Evolutionary conservation across 306 rosid genomes (phyloP), one percentile per base, ranked within the genome.

Genomic region (Mimosa bimucronata): DNA sequence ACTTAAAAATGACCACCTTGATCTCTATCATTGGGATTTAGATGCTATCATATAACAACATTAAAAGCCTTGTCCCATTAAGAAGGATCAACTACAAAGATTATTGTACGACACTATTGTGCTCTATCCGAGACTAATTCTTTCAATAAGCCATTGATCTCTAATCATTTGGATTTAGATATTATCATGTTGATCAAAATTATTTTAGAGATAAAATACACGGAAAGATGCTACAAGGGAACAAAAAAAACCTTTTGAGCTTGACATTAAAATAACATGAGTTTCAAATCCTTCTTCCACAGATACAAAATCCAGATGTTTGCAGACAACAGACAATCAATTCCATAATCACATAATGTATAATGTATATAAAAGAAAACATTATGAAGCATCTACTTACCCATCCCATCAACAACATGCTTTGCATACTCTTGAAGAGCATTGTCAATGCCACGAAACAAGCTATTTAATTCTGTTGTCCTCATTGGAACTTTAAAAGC

Each of bases 401-500:
- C 94, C 84, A 93, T 82, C 80, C 89, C 88, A 74, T 87, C 89
- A 84, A 88, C 90, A 78, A 88, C 93, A 61, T 69, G 86, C 76
- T 89, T 93, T 34, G 92, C 91, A 86, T 90, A 95, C 44, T 86
- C 92, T 82, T 95, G 99, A 88, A 93, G 94, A 44, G 94, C 98
- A 88, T 95, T 95, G 88, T 95, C 99, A 4, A 95, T 88, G 72
- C 99, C 99, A 34, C 99, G 97, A 81, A 91, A 90, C 89, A 95
- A 81, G 85, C 97, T 78, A 85, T 79, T 93, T 86, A 95, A 77
- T 82, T 95, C 99, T 74, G 98, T 78, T 83, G 91, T 76, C 85
- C 99, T 86, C 99, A 95, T 95, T 58, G 99, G 99, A 82, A 95
- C 99, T 86, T 95, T 94, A 57, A 91, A 92, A 76, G 86, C 90